Base-by-base conservation (phyloP, 169 alveolate species). In the Plasmodium coatneyi region DNA sequence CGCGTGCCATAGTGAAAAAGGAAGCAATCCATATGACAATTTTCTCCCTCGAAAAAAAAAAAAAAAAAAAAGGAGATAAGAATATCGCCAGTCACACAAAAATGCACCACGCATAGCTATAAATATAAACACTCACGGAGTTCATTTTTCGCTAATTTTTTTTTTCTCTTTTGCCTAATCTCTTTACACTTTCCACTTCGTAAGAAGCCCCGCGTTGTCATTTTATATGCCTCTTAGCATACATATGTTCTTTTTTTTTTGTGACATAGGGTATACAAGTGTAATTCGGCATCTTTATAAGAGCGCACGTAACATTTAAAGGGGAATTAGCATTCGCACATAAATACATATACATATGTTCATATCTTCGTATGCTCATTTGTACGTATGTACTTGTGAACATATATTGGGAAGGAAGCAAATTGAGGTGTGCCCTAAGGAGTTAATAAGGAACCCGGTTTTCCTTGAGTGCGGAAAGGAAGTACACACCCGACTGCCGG, bases 221-320 rank as follows among this genome's bases (percentile, higher is more conserved):
- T 25, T 60, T 60, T 60, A 60, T n/a, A 60, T 60, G 74, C 74
- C 25, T 19, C 32, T 60, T 60, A 49, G 56, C 83, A 49, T 25
- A 43, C 72, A 49, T 76, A 76, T 22, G 30, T 49, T 2, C 36
- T 16, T 76, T 76, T 76, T 52, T 78, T 78, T 78, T 78, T 43
- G 12, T 52, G 74, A 22, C 41, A 78, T 46, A 78, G 36, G 76
- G 76, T 43, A 46, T 81, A 25, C 60, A 34, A 41, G 52, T 16
- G 52, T 46, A 81, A 46, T 2, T 81, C n/a, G n/a, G 60, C 36
- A 81, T 34, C 30, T 81, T 16, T 32, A n/a, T 56, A 80, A 81
- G 90, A 80, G n/a, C 16, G 7, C 16, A 32, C 56, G 83, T 76
- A 92, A 83, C 76, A n/a, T 66, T 66, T 66, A 66, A 66, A 66